Conservation (phyloP, 164 flowering plant genomes). For the Saururus chinensis region DNA sequence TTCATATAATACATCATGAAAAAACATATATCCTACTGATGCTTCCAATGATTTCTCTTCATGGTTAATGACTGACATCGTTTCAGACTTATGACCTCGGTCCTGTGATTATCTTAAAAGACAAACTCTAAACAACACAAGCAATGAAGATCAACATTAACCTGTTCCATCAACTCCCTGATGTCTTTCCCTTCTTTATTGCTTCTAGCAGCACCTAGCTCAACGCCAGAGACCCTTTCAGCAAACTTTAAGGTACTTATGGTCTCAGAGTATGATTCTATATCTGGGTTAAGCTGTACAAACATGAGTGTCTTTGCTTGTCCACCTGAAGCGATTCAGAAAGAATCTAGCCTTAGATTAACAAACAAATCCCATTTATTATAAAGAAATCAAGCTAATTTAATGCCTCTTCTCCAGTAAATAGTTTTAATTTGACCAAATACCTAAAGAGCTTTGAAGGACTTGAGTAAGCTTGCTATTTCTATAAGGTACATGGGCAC, state of each 20-base stretch:
- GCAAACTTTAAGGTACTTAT: constrained; percentile 92
- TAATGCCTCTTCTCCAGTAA: neutral
- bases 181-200: constrained; percentile 85
- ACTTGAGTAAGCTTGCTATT: constrained; percentile 98
- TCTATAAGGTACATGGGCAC: constrained; percentile 81
- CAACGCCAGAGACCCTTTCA: constrained; percentile 94
- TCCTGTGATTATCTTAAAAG: neutral
- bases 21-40: too few relatives aligned
- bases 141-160: constrained; percentile 7
- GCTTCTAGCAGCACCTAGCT: constrained; percentile 88
- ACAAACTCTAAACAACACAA: too few relatives aligned
- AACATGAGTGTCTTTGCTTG: constrained; percentile 98
- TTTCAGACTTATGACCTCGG: neutral
- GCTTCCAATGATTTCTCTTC: too few relatives aligned
- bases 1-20: too few relatives aligned
- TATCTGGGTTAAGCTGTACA: constrained; percentile 91
- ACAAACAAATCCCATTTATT: neutral
- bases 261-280: constrained; percentile 58
- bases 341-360: neutral
- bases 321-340: constrained; percentile 50
- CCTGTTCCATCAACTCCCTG: constrained; percentile 88
- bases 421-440: too few relatives aligned
- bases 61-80: too few relatives aligned
- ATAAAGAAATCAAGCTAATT: neutral
- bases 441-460: constrained; percentile 89